Evolutionary conservation across 179 eudicot species (phyloP), one percentile per base, ranked within the genome.

Genomic region (Carnegiea gigantea): DNA sequence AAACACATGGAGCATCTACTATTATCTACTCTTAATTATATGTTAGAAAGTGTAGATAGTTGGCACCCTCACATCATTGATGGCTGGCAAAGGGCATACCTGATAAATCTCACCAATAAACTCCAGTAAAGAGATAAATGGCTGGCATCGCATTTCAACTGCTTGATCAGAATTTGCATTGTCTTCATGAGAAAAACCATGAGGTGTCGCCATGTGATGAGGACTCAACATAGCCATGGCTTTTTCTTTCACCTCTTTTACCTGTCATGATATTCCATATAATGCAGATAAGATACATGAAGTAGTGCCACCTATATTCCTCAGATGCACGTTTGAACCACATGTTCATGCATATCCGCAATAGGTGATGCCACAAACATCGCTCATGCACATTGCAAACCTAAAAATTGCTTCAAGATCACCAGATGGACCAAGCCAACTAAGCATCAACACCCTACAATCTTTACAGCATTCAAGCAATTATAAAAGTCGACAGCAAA

Each of bases 51-150:
- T 6, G 2, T 1, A 60, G 23, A 60, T 60, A n/a, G 28, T 60
- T 60, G 26, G 65, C 26, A 60, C 12, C 26, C 65, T 6, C 65
- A 60, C n/a, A 60, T 60, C 24, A 60, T n/a, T 60, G 65, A 60
- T 9, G 21, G 23, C 24, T 9, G 10, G 33, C 36, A 65, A 24
- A 65, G 17, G 48, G 70, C 53, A 44, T 78, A 94, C 99, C 99
- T 96, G 92, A 91, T 96, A 96, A 81, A 96, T 92, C 83, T 91
- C 97, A 88, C 99, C 92, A 81, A 94, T 95, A 87, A 96, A 93
- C 89, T 93, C 98, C 85, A 96, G 87, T 53, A 96, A 90, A 76
- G 97, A 96, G 33, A 96, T 91, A 88, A 94, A 96, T 70, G 97
- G 91, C 64, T 89, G 95, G 82, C 78, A 85, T 54, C 84, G 79